These are phyloP conservation scores for Leishmania guyanensis DNA, from an alignment of 208 protist species.

Conservation along the genomic window DNA sequence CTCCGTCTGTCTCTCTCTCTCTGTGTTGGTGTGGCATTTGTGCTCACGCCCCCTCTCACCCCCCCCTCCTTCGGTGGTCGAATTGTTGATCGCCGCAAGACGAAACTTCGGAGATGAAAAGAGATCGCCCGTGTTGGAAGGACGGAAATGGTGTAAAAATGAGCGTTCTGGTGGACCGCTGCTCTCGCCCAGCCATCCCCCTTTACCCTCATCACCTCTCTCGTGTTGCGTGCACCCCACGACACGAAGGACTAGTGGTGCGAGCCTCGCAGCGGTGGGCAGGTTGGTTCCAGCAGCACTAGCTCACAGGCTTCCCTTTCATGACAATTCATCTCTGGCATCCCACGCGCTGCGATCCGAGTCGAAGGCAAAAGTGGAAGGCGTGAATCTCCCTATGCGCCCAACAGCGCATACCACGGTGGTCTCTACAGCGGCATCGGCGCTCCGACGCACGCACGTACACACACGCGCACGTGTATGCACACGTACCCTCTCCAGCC, in stretches of 20 bases:
- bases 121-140: background rate
- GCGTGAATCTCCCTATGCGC: background rate
- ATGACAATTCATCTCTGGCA: background rate
- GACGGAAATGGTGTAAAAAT: background rate
- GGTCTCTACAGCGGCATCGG: background rate
- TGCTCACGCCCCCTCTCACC: background rate
- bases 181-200: background rate
- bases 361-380: background rate
- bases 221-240: background rate
- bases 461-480: background rate
- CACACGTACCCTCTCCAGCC: background rate
- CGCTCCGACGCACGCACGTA: background rate
- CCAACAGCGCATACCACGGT: background rate
- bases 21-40: too few species aligned
- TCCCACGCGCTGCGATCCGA: background rate
- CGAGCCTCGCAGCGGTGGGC: background rate
- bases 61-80: background rate
- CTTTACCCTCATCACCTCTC: background rate
- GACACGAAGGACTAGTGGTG: background rate
- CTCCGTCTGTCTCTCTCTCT: too few species aligned
- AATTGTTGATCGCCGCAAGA: background rate
- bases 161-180: background rate
- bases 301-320: background rate
- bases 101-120: background rate
- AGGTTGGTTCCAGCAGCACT: background rate